These are phyloP conservation scores for Saccharomycopsis javanensis DNA, from an alignment of 805 yeast species.

Conservation along the genomic window DNA sequence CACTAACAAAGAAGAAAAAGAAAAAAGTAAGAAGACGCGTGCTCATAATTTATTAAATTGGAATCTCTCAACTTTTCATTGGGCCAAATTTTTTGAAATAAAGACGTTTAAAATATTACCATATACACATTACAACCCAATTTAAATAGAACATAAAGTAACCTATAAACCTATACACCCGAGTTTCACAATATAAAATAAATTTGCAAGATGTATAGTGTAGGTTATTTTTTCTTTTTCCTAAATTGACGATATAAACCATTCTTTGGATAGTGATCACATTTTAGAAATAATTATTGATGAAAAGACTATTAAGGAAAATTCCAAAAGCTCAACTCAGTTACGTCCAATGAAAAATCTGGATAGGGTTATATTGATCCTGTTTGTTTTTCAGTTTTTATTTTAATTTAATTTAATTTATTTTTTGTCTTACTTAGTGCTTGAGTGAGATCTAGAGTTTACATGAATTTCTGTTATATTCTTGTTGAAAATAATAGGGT, in stretches of 20 bases:
- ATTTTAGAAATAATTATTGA: no score
- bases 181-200: not conserved
- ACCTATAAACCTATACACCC: not conserved
- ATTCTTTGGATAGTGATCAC: no score
- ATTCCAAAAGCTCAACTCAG: no score
- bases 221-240: no score
- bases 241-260: no score
- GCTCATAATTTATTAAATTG: not conserved
- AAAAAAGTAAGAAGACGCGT: not conserved
- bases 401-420: no score
- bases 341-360: no score
- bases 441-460: not conserved
- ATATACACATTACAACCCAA: not conserved
- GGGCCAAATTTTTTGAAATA: not conserved
- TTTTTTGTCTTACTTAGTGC: no score
- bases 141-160: not conserved
- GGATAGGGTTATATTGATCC: no score
- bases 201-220: no score
- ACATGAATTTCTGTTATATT: not conserved
- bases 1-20: not conserved
- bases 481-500: not conserved
- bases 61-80: conserved; percentile 14
- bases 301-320: no score
- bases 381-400: no score
- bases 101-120: not conserved